phyloP scores from a whole-genome alignment of 2,329 filamentous ascomycete species.

The Mycosphaerella sp. region DNA sequence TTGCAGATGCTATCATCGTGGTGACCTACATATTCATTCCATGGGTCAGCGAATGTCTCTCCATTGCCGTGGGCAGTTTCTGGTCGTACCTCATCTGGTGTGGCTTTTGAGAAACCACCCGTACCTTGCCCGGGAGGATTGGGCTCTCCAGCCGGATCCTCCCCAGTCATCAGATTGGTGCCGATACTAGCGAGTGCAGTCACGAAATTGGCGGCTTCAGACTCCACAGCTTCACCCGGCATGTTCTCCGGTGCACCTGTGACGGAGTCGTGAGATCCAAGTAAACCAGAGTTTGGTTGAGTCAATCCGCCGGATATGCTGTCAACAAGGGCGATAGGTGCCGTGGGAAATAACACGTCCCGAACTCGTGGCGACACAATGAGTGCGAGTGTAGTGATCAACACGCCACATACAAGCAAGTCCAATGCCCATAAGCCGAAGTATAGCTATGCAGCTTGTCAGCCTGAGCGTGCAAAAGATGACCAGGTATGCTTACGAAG shows the following conservation, averaged over 20 bases:
- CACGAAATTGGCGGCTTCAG: conserved; percentile 8
- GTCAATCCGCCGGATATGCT: conserved; percentile 1
- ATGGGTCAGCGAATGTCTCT: neutral
- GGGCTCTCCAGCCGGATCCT: conserved; percentile 3
- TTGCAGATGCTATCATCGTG: conserved; percentile 1
- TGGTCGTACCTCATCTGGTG: neutral
- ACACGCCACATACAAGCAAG: neutral
- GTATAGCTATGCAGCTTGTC: neutral
- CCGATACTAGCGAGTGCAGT: conserved; percentile 3
- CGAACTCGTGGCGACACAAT: neutral
- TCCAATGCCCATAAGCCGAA: neutral
- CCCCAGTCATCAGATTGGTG: neutral
- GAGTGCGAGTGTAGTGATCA: neutral
- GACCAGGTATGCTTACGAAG: neutral
- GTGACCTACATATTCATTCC: neutral
- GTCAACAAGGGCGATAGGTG: conserved; percentile 7
- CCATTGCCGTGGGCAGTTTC: neutral
- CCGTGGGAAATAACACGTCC: conserved; percentile 1
- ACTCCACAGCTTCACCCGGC: conserved; percentile 6
- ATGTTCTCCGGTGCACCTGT: conserved; percentile 10
- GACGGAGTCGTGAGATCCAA: conserved; percentile 4
- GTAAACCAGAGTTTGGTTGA: conserved; percentile 7
- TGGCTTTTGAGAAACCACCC: neutral
- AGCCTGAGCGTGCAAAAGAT: neutral
- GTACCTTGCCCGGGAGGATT: conserved; percentile 1